These are phyloP conservation scores for Wickerhamia fluorescens DNA, from an alignment of 805 yeast species.

Conservation along the genomic window DNA sequence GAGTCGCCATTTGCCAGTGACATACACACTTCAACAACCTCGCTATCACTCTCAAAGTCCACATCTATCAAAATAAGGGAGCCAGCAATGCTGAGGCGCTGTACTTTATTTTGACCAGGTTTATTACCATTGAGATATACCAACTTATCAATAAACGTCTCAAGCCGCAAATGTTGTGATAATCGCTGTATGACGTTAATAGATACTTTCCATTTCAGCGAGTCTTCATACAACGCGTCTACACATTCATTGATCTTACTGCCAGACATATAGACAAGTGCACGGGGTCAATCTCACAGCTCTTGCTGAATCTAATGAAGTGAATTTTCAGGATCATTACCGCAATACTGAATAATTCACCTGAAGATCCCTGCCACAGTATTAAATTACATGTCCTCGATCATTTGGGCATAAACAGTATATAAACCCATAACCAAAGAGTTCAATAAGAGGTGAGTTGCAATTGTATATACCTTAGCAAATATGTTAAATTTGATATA, in stretches of 20 bases:
- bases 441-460: too few species aligned
- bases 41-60: constrained; percentile 23
- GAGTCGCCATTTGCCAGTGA: constrained; percentile 11
- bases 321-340: too few species aligned
- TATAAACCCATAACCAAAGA: too few species aligned
- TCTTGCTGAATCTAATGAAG: too few species aligned
- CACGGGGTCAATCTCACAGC: too few species aligned
- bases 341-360: too few species aligned
- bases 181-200: constrained; percentile 32
- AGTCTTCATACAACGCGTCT: constrained; percentile 22
- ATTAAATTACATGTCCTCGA: too few species aligned
- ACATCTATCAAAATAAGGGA: constrained; percentile 32
- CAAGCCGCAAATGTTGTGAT: constrained; percentile 34
- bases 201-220: constrained; percentile 23
- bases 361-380: too few species aligned
- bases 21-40: constrained; percentile 22
- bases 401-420: too few species aligned
- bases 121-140: constrained; percentile 15
- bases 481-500: too few species aligned
- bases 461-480: too few species aligned
- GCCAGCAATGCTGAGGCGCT: constrained; percentile 37
- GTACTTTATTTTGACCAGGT: constrained; percentile 10
- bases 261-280: not conserved
- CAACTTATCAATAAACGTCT: constrained; percentile 35
- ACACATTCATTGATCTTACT: constrained; percentile 14